Base-by-base conservation (phyloP, 257 asterid species). In the Ehretia macrophylla region DNA sequence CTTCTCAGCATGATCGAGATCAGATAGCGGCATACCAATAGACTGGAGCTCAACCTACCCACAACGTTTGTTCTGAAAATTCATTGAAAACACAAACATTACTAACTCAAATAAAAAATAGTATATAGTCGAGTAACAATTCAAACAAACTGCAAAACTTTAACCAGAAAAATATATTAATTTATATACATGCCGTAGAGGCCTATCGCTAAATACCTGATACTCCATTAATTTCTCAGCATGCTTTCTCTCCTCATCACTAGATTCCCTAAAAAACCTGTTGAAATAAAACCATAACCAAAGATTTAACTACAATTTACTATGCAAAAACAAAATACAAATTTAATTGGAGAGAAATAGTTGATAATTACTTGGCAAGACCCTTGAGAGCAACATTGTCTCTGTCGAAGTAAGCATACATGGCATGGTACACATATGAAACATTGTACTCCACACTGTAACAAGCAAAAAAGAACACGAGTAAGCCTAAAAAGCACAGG, bases 21-120 rank as follows among this genome's bases (percentile, higher is more conserved):
- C 73, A 16, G 73, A 68, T 17, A 47, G 44, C 0, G 73, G 68
- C 68, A 61, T 61, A 40, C 61, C 21, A 60, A 68, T 47, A 5
- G 73, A 45, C 46, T 55, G 73, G 38, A 68, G 48, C 63, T 54
- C 54, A 62, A 68, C 68, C 21, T 61, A 60, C 10, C 73, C 68
- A 61, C 73, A 53, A 45, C 63, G 49, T 22, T 42, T 59, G 63
- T 59, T 59, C 63, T 59, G 17, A 27, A 52, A 51, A 19, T 20
- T 0, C 14, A 51, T 22, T 32, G 16, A 9, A n/a, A 50, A n/a
- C 12, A 51, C 27, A 21, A 18, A 51, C 4, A n/a, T 8, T 50
- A n/a, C 11, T 6, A 51, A 51, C 56, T 51, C 16, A 19, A 51
- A 51, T 1, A n/a, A n/a, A n/a, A n/a, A n/a, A n/a, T 32, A 51